A percentile compares a stretch with the other conserved stretches of the same genome.
phyloP scores from a whole-genome alignment of 345 rosid genomes.

The Eucalyptus regnans region DNA sequence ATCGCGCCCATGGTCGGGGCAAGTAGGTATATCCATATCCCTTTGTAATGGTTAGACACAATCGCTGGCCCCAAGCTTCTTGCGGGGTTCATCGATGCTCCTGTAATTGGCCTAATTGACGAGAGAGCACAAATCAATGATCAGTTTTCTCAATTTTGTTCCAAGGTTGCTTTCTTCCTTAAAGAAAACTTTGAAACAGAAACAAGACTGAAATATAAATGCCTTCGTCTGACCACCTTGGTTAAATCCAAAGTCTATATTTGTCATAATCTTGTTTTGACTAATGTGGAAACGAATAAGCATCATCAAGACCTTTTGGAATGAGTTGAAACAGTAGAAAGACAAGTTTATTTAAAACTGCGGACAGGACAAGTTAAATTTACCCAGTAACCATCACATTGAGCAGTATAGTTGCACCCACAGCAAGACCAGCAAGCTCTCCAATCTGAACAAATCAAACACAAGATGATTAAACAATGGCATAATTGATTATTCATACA shows the following conservation, averaged over 20 bases:
- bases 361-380: not conserved
- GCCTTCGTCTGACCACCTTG: not conserved
- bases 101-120: constrained; percentile 34
- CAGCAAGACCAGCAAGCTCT: constrained; percentile 89
- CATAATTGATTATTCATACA: not conserved
- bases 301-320: not conserved
- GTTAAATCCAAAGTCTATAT: not conserved
- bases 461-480: not conserved
- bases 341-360: too few relatives aligned
- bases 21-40: constrained; percentile 60
- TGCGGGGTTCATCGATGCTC: constrained; percentile 74
- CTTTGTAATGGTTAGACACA: constrained; percentile 34
- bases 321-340: not conserved
- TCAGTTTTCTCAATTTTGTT: not conserved
- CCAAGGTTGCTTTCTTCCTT: not conserved
- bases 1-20: constrained; percentile 65
- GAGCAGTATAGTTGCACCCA: constrained; percentile 76
- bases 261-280: not conserved
- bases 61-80: constrained; percentile 88
- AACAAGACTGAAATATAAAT: not conserved
- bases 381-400: constrained; percentile 93
- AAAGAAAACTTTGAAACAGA: not conserved
- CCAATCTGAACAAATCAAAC: constrained; percentile 45
- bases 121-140: not conserved
- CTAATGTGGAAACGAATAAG: not conserved